Evolutionary conservation across 164 flowering plant genomes (phyloP), one percentile per base, ranked within the genome.

Genomic region (Umbilicus rupestris): DNA sequence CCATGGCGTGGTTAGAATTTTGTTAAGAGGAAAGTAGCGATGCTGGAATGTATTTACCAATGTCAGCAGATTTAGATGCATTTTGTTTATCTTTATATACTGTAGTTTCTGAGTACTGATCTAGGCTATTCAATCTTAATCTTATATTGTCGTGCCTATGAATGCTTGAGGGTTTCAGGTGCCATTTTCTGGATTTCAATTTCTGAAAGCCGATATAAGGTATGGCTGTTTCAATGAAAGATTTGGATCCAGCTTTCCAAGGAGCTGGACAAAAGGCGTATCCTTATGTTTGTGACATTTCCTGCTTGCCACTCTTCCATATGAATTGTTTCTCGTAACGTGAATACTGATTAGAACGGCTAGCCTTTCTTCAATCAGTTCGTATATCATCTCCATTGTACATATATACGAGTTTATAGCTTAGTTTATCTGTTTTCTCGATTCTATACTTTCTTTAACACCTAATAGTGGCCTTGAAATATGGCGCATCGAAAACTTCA

Each of bases 201-300:
- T 35, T 30, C 24, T 68, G 67, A 63, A 73, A 74, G 45, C 68
- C 65, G 42, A 39, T 72, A 50, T 70, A 46, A 60, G 75, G 8
- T 49, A 94, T 94, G 99, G 77, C 99, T 63, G 90, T 91, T 76
- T 91, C 99, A 52, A 86, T 88, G 90, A 89, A 81, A 81, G 93
- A 91, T 73, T 76, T 91, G 78, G 99, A 94, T 82, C 73, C 90
- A 66, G 96, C 94, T 73, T 88, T 94, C 65, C 96, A 89, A 70
- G 96, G 93, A 74, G 95, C 93, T 70, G 99, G 99, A 64, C 99
- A 91, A 74, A 94, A 94, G 73, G 85, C 79, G 85, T 82, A 82
- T 79, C 85, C 81, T 82, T 74, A 9, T 22, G 16, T 62, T 63
- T 0, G 45, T 63, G 6, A 63, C 8, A 17, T 31, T 45, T 72